phyloP scores from a whole-genome alignment of 495 filamentous ascomycete species.

The Thermothielavioides terrestris region DNA sequence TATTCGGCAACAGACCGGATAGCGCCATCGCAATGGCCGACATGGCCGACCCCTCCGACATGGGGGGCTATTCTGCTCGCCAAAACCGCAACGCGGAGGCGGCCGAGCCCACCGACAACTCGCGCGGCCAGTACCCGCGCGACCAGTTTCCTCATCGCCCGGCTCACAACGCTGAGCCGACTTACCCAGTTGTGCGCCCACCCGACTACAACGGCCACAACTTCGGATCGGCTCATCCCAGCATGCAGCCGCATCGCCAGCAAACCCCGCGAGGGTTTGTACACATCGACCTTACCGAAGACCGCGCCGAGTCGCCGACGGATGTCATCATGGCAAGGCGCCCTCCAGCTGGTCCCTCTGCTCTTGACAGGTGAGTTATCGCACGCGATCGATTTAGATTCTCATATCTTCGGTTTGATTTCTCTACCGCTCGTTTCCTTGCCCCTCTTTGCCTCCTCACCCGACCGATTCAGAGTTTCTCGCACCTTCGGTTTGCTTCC shows the following conservation, averaged over 20 bases:
- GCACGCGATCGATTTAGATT: background rate
- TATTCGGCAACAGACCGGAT: background rate
- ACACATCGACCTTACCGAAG: background rate
- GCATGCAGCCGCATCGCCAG: no score
- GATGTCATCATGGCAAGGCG: background rate
- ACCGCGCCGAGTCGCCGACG: conserved; percentile 1
- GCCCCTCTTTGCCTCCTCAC: background rate
- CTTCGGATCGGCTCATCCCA: no score
- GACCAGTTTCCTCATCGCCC: no score
- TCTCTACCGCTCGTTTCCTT: background rate
- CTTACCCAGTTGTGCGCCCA: no score
- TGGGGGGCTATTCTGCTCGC: no score
- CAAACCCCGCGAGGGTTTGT: background rate
- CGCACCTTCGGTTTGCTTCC: background rate
- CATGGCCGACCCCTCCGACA: background rate
- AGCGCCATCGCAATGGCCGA: background rate
- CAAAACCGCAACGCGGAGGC: no score
- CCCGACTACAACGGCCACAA: no score
- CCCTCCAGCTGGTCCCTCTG: background rate
- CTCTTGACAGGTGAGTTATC: background rate
- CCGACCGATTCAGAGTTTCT: no score
- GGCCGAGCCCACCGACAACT: no score
- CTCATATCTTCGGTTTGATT: background rate
- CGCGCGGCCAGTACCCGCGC: no score
- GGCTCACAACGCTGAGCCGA: no score